Evolutionary conservation across 1,139 yeast genomes (phyloP).

Genomic region (Scheffersomyces illinoinensis): DNA sequence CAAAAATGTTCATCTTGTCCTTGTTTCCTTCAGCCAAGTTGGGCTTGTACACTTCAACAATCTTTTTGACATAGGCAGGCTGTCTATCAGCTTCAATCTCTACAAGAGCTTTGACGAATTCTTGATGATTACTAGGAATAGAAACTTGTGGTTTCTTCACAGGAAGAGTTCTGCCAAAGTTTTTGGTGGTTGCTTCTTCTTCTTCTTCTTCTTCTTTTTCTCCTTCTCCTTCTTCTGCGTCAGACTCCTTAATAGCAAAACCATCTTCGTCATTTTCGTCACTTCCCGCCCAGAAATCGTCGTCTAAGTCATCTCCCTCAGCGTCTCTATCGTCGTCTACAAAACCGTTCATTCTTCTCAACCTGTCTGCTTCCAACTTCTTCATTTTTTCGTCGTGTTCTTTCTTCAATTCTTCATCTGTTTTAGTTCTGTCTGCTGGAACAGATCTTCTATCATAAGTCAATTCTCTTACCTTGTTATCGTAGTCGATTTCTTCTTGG

Average conservation of each 20-base stretch:
- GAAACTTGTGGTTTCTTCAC: constrained; percentile 14
- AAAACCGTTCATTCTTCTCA: constrained; percentile 82
- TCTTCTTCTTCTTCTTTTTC: constrained; percentile 19
- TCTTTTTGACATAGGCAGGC: constrained; percentile 49
- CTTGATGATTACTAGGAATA: constrained; percentile 64
- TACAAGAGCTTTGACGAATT: constrained; percentile 41
- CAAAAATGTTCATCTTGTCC: constrained; percentile 65
- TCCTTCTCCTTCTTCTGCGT: constrained; percentile 23
- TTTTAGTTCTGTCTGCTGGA: constrained; percentile 95
- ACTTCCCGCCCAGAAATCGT: constrained; percentile 57
- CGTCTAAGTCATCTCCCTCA: constrained; percentile 71
- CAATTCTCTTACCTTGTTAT: constrained; percentile 73
- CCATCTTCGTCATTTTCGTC: constrained; percentile 51
- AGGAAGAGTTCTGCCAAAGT: constrained; percentile 9
- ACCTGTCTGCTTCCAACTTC: constrained; percentile 73
- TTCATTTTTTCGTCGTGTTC: constrained; percentile 69
- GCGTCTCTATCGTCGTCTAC: constrained; percentile 48
- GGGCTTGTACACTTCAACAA: constrained; percentile 70
- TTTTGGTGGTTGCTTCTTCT: constrained; percentile 4
- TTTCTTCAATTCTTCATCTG: constrained; percentile 76
- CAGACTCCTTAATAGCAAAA: constrained; percentile 20
- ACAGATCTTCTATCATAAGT: constrained; percentile 84
- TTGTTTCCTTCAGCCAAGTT: constrained; percentile 81
- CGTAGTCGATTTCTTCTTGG: constrained; percentile 61
- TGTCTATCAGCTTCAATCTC: constrained; percentile 44